Base-by-base conservation (phyloP, 2,329 filamentous ascomycete species). In the Stemphylium beticola region DNA sequence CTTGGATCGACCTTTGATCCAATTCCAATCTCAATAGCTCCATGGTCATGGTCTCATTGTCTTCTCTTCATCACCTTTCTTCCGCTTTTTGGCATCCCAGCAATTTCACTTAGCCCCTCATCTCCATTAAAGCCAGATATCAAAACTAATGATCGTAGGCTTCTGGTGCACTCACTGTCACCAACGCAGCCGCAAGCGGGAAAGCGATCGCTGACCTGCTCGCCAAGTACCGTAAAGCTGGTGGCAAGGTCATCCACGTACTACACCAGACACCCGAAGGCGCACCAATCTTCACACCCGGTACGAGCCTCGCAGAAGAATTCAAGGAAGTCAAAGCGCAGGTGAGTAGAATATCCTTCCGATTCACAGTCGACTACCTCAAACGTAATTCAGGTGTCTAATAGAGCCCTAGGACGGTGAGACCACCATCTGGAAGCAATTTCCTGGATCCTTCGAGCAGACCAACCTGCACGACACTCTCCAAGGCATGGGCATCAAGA, bases 211-310 rank as follows among this genome's bases (percentile, higher is more conserved):
- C 80, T 0, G 65, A 74, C 0, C 77, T 90, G 0, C 78, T 90
- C 0, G 71, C 82, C 17, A 84, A 80, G 57, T 90, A 89, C 73
- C 82, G 87, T n/a, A 66, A 76, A 1, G 80, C 77, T 0, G 73
- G 75, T 2, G 79, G 79, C 20, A 82, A 83, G 58, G 74, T 89
- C 44, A 82, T 89, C 0, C 87, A 90, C 65, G 77, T 90, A 6
- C 74, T 85, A 9, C 87, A 90, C 70, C 71, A 80, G 44, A 81
- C 81, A 0, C 85, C 86, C 2, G 78, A 81, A 0, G 86, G 84
- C 2, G 84, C 87, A 0, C 87, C 87, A 0, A 78, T 90, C 4
- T 90, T 90, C 73, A 90, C 87, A 0, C 83, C 85, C 0, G 78
- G 77, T 3, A 89, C 86, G 0, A 66, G 77, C 4, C 76, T 90